Percentiles rank a stretch among this genome's conserved stretches.
phyloP scores from a whole-genome alignment of 805 yeast species.

The Lachancea kluyveri region DNA sequence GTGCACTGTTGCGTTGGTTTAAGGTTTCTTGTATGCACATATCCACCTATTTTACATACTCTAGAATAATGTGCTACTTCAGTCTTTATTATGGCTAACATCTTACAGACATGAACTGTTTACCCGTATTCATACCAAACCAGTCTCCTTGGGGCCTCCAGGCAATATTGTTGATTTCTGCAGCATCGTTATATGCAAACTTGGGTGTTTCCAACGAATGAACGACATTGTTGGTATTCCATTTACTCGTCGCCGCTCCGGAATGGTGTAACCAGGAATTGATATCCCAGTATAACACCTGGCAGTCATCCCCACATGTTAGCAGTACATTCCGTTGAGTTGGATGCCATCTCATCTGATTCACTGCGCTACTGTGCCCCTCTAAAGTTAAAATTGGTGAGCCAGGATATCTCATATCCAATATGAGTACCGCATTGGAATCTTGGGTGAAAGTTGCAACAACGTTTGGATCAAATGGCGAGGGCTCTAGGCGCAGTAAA shows the following conservation, averaged over 20 bases:
- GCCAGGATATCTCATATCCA: slow-evolving; percentile 88
- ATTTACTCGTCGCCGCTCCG: slow-evolving; percentile 8
- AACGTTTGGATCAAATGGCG: slow-evolving; percentile 73
- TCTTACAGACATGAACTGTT: slow-evolving; percentile 60
- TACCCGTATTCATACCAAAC: slow-evolving; percentile 71
- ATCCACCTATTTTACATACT: no score
- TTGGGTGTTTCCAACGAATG: slow-evolving; percentile 26
- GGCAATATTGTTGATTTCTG: slow-evolving; percentile 70
- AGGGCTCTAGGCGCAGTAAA: slow-evolving; percentile 67
- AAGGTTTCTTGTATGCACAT: no score
- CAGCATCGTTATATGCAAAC: slow-evolving; percentile 51
- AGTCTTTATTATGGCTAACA: no score
- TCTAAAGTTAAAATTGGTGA: slow-evolving; percentile 64
- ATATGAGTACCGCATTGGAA: slow-evolving; percentile 55
- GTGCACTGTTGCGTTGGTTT: no score
- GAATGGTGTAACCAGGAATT: slow-evolving; percentile 22
- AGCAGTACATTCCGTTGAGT: slow-evolving; percentile 47
- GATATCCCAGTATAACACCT: slow-evolving; percentile 64
- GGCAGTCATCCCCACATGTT: slow-evolving; percentile 69
- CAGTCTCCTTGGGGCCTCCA: slow-evolving; percentile 75
- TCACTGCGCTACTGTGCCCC: slow-evolving; percentile 63
- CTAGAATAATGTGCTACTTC: no score
- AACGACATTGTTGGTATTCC: slow-evolving; percentile 13
- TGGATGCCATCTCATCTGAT: slow-evolving; percentile 84
- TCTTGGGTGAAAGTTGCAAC: slow-evolving; percentile 77